Conservation (phyloP, 1,284 basidiomycete species). For the Irpex sp. region DNA sequence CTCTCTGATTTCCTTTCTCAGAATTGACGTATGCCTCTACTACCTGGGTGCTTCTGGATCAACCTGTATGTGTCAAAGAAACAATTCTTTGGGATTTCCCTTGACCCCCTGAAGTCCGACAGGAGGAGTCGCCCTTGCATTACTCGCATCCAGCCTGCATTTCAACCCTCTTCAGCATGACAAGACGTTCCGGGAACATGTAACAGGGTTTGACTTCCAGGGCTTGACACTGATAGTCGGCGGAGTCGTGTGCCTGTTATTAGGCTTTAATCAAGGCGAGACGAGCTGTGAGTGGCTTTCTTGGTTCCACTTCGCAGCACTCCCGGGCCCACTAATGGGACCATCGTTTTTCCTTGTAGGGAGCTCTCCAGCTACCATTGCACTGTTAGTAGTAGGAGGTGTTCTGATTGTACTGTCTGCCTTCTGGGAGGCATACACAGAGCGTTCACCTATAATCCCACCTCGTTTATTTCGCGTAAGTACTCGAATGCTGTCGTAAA, state of each 20-base stretch:
- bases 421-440: slow-evolving; percentile 64
- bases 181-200: slow-evolving; percentile 49
- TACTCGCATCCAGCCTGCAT: neutral
- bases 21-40: slow-evolving; percentile 10
- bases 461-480: slow-evolving; percentile 67
- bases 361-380: slow-evolving; percentile 54
- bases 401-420: slow-evolving; percentile 49
- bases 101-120: neutral
- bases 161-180: slow-evolving; percentile 34
- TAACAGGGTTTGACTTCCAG: slow-evolving; percentile 66
- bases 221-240: slow-evolving; percentile 66
- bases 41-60: slow-evolving; percentile 11
- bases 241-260: slow-evolving; percentile 70
- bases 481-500: too few relatives aligned
- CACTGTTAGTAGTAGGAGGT: slow-evolving; percentile 61
- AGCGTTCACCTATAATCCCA: slow-evolving; percentile 73
- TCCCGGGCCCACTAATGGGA: neutral
- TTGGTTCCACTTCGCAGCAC: neutral
- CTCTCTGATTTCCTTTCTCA: slow-evolving; percentile 12
- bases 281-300: slow-evolving; percentile 43
- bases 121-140: neutral
- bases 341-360: slow-evolving; percentile 11
- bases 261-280: slow-evolving; percentile 76
- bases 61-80: slow-evolving; percentile 3
- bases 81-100: neutral